Conservation (phyloP, 1,139 yeast species). For the Hansenula lynferdii region DNA sequence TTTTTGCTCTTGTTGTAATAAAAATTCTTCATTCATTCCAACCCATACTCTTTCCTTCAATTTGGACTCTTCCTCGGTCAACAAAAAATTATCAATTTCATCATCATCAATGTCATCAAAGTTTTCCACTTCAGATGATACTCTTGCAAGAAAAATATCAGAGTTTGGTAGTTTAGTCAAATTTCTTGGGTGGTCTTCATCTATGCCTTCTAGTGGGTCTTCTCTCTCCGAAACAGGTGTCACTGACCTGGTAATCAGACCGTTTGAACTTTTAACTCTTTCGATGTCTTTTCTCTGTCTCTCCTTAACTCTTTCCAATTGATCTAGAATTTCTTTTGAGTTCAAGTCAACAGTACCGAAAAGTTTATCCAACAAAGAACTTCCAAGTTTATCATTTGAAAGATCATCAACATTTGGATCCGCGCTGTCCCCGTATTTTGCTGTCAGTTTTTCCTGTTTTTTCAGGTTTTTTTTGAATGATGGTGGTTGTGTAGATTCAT, state of each 20-base stretch:
- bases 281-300: constrained; percentile 33
- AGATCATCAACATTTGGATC: constrained; percentile 31
- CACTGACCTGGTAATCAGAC: constrained; percentile 21
- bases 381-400: constrained; percentile 12
- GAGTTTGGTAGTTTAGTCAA: constrained; percentile 45
- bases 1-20: constrained; percentile 81
- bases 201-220: constrained; percentile 12
- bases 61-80: constrained; percentile 62
- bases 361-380: constrained; percentile 27
- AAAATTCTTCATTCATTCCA: constrained; percentile 79
- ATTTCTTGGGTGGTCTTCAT: constrained; percentile 16
- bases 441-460: constrained; percentile 32
- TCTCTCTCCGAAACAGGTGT: constrained; percentile 7
- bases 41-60: constrained; percentile 83
- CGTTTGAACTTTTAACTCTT: constrained; percentile 27
- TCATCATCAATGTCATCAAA: constrained; percentile 81
- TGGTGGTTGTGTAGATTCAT: constrained; percentile 58
- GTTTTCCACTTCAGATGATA: constrained; percentile 57
- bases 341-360: constrained; percentile 38
- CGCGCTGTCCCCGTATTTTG: constrained; percentile 23
- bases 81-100: constrained; percentile 55
- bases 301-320: constrained; percentile 37
- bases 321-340: constrained; percentile 39
- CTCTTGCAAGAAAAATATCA: constrained; percentile 41
- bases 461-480: constrained; percentile 56